phyloP scores from a whole-genome alignment of 2,329 filamentous ascomycete species.

The Ilyonectria mors-panacis region DNA sequence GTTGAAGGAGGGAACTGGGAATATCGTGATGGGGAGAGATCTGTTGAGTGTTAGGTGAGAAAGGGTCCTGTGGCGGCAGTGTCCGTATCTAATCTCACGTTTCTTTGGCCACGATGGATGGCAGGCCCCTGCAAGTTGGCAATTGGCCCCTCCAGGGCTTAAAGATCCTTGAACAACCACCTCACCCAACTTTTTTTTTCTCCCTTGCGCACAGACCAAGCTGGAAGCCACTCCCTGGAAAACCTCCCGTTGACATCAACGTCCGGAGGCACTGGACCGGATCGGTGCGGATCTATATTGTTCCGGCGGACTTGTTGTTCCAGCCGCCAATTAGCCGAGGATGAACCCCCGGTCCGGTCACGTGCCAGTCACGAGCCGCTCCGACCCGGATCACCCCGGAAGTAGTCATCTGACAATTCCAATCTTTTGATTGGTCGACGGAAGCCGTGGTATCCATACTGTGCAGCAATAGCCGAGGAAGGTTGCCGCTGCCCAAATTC shows the following conservation, averaged over 20 bases:
- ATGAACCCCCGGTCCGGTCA: constrained; percentile 36
- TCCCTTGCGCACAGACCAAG: not conserved
- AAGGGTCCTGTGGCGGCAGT: constrained; percentile 26
- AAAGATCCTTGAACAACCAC: constrained; percentile 30
- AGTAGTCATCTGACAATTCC: constrained; percentile 52
- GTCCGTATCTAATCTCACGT: constrained; percentile 48
- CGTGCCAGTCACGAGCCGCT: constrained; percentile 44
- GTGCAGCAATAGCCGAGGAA: constrained; percentile 51
- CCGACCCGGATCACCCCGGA: constrained; percentile 47
- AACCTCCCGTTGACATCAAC: not conserved
- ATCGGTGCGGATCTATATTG: not conserved
- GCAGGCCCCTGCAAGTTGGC: constrained; percentile 8
- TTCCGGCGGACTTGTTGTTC: constrained; percentile 27
- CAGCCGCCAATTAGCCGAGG: constrained; percentile 36
- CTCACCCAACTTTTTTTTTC: not conserved
- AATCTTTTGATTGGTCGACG: constrained; percentile 44
- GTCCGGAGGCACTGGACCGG: not conserved
- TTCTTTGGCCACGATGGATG: constrained; percentile 27
- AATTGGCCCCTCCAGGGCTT: constrained; percentile 41
- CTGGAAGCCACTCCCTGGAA: not conserved
- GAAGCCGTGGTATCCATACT: constrained; percentile 33
- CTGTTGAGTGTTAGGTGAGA: constrained; percentile 30
- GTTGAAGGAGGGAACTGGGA: not conserved
- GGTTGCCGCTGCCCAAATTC: constrained; percentile 46
- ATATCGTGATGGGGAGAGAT: constrained; percentile 29